Conservation (phyloP, 495 filamentous ascomycete genomes). For the Sporormia fimetaria region DNA sequence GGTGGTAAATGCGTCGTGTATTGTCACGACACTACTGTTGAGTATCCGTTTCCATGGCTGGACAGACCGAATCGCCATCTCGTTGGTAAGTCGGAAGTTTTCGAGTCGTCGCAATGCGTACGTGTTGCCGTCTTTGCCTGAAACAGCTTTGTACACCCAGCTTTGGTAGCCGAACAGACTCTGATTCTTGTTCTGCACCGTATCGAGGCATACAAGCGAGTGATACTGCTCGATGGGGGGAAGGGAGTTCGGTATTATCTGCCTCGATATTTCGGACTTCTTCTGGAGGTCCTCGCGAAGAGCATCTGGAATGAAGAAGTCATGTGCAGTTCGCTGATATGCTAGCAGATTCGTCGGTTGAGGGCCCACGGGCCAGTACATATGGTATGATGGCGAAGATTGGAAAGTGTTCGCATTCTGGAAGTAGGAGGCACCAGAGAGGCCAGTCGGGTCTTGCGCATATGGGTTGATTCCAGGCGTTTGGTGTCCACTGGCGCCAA, state of each 20-base stretch:
- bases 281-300: constrained; percentile 80
- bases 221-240: constrained; percentile 79
- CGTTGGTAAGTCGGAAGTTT: constrained; percentile 78
- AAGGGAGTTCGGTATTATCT: constrained; percentile 71
- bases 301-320: constrained; percentile 79
- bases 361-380: constrained; percentile 80
- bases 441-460: constrained; percentile 34
- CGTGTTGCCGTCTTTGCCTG: constrained; percentile 68
- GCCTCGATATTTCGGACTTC: constrained; percentile 72
- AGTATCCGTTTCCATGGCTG: constrained; percentile 85
- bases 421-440: constrained; percentile 56
- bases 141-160: constrained; percentile 94
- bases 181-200: constrained; percentile 61
- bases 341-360: constrained; percentile 63
- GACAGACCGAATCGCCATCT: constrained; percentile 71
- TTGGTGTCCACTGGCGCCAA: constrained; percentile 13
- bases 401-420: constrained; percentile 17
- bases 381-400: constrained; percentile 53
- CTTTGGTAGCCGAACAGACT: constrained; percentile 71
- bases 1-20: constrained; percentile 89
- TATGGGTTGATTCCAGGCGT: constrained; percentile 20
- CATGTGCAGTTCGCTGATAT: constrained; percentile 74
- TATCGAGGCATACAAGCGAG: constrained; percentile 81
- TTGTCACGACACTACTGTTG: constrained; percentile 70
- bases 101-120: constrained; percentile 81